Base-by-base conservation (phyloP, 441 rosid species). In the Aquilaria agallochum region DNA sequence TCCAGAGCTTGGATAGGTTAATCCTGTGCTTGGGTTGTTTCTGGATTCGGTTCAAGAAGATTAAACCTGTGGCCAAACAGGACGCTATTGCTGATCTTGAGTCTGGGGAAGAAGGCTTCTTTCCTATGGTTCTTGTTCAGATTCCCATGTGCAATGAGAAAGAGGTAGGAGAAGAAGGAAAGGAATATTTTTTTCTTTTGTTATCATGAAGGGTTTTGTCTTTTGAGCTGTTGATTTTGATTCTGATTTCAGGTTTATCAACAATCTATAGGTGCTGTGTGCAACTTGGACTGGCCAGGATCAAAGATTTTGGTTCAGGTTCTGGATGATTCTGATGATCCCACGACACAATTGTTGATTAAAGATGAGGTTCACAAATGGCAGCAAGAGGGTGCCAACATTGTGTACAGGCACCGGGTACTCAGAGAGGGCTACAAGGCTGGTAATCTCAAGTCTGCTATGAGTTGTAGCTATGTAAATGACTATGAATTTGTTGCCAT, bases 111-210 rank as follows among this genome's bases (percentile, higher is more conserved):
- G 54, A 65, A 32, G 92, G 88, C 30, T 72, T 56, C 63, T 86
- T 81, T 63, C 98, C 98, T 1, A 88, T 85, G 97, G 92, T 93
- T 53, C 94, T 93, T 40, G 86, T 93, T 46, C 98, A 93, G 78
- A 90, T 93, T 69, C 98, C 98, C 46, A 93, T 93, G 98, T 90
- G 98, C 50, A 93, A 93, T 34, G 98, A 93, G 60, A 88, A 78
- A 68, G 98, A 93, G 97, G 98, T 92, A 76, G 53, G 40, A 20
- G 11, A 31, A 47, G 20, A 3, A 48, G 15, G 8, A 11, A 15
- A 55, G 33, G 6, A 11, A 5, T 9, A 3, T 0, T 9, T 6
- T 11, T n/a, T 20, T 52, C 9, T 5, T 1, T 40, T 49, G 20
- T 20, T 65, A 31, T 11, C 36, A 48, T 34, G 13, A 56, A 27